Percentiles rank a stretch among this genome's conserved stretches.
These are phyloP conservation scores for Schwanniomyces etchellsii DNA, from an alignment of 1,139 yeast species.

Conservation along the genomic window DNA sequence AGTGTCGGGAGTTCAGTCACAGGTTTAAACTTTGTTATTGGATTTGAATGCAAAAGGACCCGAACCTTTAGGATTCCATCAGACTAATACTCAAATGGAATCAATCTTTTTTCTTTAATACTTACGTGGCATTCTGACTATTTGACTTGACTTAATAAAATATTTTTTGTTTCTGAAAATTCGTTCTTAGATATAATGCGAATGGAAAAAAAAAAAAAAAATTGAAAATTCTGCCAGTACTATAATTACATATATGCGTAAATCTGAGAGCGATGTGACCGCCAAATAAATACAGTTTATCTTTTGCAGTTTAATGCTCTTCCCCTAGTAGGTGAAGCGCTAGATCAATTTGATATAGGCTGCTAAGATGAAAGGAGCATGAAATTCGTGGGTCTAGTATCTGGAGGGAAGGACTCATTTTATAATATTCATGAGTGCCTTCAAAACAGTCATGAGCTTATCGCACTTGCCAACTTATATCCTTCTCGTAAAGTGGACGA, in stretches of 20 bases:
- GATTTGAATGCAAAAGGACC: slow-evolving; percentile 43
- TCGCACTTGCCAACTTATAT: slow-evolving; percentile 77
- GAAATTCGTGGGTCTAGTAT: slow-evolving; percentile 88
- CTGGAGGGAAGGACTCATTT: slow-evolving; percentile 96
- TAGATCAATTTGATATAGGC: too few relatives aligned
- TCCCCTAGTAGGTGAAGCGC: too few relatives aligned
- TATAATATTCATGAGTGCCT: slow-evolving; percentile 82
- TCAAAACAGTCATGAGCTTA: slow-evolving; percentile 74
- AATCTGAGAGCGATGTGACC: not conserved
- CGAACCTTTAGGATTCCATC: slow-evolving; percentile 49
- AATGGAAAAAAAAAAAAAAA: slow-evolving; percentile 9
- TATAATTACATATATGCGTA: slow-evolving; percentile 2
- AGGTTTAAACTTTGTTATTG: slow-evolving; percentile 27
- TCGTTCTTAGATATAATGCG: not conserved
- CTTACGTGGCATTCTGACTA: slow-evolving; percentile 55
- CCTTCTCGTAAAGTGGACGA: slow-evolving; percentile 58
- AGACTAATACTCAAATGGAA: too few relatives aligned
- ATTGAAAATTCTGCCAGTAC: slow-evolving; percentile 5
- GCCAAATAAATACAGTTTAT: too few relatives aligned
- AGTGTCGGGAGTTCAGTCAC: slow-evolving; percentile 87
- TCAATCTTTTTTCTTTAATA: too few relatives aligned
- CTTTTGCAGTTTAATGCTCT: too few relatives aligned
- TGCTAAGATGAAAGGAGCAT: too few relatives aligned
- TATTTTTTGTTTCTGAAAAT: slow-evolving; percentile 7
- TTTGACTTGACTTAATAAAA: slow-evolving; percentile 7